Conservation (phyloP, 139 green algal species). For the Volvox reticuliferus region DNA sequence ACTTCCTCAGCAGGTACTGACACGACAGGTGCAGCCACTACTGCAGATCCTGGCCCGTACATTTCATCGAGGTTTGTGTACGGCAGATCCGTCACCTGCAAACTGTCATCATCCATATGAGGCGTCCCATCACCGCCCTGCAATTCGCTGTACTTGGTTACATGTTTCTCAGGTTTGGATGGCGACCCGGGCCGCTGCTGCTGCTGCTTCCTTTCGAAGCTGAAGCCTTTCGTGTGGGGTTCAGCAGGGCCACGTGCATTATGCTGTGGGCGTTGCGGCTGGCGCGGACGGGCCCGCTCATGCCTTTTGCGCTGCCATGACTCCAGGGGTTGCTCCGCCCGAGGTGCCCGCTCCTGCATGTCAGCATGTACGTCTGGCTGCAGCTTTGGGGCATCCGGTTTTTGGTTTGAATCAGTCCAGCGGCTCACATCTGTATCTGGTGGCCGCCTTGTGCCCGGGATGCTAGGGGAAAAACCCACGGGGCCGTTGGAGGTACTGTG, state of each 20-base stretch:
- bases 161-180: background rate
- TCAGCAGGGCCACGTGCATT: background rate
- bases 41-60: conserved; percentile 7
- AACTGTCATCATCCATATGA: too few species aligned
- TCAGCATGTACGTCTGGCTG: background rate
- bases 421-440: background rate
- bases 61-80: conserved; percentile 7
- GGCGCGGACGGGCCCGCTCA: background rate
- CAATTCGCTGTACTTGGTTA: too few species aligned
- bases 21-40: background rate
- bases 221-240: background rate
- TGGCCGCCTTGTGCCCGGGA: background rate
- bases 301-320: background rate
- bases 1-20: background rate
- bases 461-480: background rate
- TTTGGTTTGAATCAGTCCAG: background rate
- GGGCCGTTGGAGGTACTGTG: background rate
- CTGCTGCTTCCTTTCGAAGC: background rate
- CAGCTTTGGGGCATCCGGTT: background rate
- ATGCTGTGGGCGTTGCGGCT: background rate
- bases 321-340: background rate
- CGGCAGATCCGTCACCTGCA: background rate
- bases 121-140: too few species aligned
- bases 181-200: background rate
- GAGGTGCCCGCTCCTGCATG: background rate